These are phyloP conservation scores for Plectosphaerella sp. DNA, from an alignment of 2,329 filamentous ascomycete genomes.

Conservation along the genomic window DNA sequence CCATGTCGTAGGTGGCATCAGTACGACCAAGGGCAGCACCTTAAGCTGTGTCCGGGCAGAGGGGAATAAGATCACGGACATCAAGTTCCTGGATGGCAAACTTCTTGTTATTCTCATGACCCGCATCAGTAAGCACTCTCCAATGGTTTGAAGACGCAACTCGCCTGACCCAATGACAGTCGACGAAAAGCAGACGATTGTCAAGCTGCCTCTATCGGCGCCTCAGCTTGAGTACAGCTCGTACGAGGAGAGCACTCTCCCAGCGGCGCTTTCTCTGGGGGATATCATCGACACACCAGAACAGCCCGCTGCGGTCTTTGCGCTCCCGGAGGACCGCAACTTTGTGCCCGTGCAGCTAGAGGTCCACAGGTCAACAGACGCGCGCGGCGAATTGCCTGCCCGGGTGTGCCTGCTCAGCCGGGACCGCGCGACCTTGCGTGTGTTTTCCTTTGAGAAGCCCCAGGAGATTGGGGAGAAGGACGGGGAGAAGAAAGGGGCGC, in stretches of 20 bases:
- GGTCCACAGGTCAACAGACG: constrained; percentile 37
- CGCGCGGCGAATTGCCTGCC: constrained; percentile 41
- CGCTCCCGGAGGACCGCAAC: constrained; percentile 16
- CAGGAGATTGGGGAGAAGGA: background rate
- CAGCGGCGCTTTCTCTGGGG: background rate
- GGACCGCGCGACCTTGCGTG: constrained; percentile 41
- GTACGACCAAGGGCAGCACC: constrained; percentile 34
- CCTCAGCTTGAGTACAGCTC: constrained; percentile 28
- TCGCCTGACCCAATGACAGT: background rate
- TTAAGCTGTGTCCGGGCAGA: constrained; percentile 36
- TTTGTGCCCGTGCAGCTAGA: constrained; percentile 47
- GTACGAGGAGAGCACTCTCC: constrained; percentile 21
- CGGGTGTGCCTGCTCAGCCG: constrained; percentile 47
- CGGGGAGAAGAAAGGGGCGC: background rate
- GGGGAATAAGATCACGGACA: constrained; percentile 47
- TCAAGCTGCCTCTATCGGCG: constrained; percentile 31
- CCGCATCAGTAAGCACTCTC: constrained; percentile 24
- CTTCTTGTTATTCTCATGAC: constrained; percentile 56
- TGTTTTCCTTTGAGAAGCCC: constrained; percentile 32
- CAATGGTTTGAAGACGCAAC: background rate
- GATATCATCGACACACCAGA: background rate
- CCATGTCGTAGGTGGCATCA: constrained; percentile 55
- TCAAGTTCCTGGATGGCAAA: constrained; percentile 64
- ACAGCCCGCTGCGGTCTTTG: background rate
- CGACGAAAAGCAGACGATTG: constrained; percentile 21